phyloP scores from a whole-genome alignment of 164 flowering plant genomes.

The Kalanchoe fedtschenkoi region DNA sequence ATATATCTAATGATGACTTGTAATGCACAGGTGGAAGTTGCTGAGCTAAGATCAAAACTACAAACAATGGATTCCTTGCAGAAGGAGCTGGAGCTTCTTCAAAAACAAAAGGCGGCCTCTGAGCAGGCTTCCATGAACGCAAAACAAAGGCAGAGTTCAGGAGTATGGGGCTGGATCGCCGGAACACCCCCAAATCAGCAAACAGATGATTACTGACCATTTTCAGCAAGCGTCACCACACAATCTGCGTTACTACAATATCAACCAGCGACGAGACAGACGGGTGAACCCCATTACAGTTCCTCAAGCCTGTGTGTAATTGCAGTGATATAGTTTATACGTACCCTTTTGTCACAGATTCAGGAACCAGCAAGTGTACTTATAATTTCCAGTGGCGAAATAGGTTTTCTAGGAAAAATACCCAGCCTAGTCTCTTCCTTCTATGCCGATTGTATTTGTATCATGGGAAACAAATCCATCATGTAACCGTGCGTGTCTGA shows the following conservation, averaged over 20 bases:
- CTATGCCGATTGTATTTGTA: too few species aligned
- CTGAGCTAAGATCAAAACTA: conserved; percentile 85
- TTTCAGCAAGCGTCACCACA: background rate
- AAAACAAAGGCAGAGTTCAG: conserved; percentile 70
- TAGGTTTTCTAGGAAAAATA: too few species aligned
- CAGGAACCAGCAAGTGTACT: background rate
- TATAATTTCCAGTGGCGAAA: background rate
- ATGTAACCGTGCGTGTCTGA: too few species aligned
- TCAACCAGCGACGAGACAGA: background rate
- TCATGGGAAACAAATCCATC: too few species aligned
- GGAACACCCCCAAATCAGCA: conserved; percentile 46
- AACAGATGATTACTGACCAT: conserved; percentile 26
- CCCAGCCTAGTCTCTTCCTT: too few species aligned
- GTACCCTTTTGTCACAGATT: background rate
- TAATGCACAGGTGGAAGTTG: conserved; percentile 78
- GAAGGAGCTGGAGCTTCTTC: conserved; percentile 86
- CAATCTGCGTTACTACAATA: background rate
- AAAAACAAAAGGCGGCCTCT: conserved; percentile 83
- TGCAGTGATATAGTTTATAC: background rate
- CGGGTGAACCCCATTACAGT: background rate
- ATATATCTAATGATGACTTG: conserved; percentile 5
- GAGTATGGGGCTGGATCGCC: conserved; percentile 98
- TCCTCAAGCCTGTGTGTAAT: background rate
- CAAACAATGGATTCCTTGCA: conserved; percentile 77
- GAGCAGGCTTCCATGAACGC: conserved; percentile 76